phyloP scores from a whole-genome alignment of 2,329 filamentous ascomycete species.

The Aurifilum marmelostoma region DNA sequence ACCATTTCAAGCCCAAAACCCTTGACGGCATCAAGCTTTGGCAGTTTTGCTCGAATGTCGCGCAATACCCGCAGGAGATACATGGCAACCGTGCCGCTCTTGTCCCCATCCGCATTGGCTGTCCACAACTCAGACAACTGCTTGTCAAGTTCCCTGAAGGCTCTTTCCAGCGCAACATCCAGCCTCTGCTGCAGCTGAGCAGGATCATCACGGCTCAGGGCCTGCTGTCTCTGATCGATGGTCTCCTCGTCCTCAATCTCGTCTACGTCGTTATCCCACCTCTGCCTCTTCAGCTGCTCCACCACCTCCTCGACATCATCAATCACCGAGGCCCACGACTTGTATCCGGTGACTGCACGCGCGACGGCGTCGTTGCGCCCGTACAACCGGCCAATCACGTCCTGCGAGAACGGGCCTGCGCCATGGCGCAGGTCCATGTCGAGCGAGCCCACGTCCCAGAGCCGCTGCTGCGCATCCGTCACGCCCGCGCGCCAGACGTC shows the following conservation, averaged over 20 bases:
- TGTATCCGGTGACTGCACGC: constrained; percentile 64
- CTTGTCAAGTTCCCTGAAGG: constrained; percentile 54
- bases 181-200: constrained; percentile 41
- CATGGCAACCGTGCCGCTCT: constrained; percentile 58
- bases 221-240: constrained; percentile 66
- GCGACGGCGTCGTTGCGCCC: constrained; percentile 72
- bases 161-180: constrained; percentile 38
- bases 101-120: constrained; percentile 47
- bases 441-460: constrained; percentile 71
- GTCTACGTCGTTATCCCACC: constrained; percentile 76
- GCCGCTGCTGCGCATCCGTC: constrained; percentile 53
- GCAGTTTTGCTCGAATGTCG: constrained; percentile 71
- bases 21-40: constrained; percentile 53
- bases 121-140: constrained; percentile 57
- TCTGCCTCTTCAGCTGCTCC: constrained; percentile 65
- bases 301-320: constrained; percentile 66
- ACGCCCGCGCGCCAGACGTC: constrained; percentile 60
- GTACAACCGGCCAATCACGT: constrained; percentile 69
- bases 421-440: constrained; percentile 68
- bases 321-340: constrained; percentile 75
- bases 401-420: constrained; percentile 68
- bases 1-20: constrained; percentile 65
- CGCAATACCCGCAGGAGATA: constrained; percentile 76
- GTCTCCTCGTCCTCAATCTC: constrained; percentile 75
- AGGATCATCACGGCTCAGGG: constrained; percentile 67